A percentile compares a stretch with the other conserved stretches of the same genome.
Conservation (phyloP, 164 flowering plant species). For the Aristolochia californica region DNA sequence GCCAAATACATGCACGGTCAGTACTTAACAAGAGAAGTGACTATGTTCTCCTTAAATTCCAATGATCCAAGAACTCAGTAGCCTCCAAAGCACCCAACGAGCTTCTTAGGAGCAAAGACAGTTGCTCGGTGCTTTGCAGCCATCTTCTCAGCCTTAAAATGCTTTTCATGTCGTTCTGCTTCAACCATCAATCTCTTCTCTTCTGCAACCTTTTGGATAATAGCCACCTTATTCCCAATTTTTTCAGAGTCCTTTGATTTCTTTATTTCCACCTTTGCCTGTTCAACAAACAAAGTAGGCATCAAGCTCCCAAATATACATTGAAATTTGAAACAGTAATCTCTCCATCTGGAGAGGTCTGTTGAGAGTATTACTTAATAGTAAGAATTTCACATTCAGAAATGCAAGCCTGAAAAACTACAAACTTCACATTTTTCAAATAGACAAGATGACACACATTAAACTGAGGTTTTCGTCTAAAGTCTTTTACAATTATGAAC, state of each 20-base stretch:
- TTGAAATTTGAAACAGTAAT: too few species aligned
- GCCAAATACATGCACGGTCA: too few species aligned
- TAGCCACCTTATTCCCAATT: background rate
- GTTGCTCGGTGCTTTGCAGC: constrained; percentile 1
- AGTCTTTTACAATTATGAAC: too few species aligned
- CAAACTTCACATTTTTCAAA: too few species aligned
- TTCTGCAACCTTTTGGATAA: background rate
- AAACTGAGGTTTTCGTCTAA: too few species aligned
- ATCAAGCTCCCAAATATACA: too few species aligned
- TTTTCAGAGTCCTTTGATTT: background rate
- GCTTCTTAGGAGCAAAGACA: background rate
- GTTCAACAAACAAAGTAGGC: background rate
- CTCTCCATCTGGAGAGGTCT: too few species aligned
- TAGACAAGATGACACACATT: too few species aligned
- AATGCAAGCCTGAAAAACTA: too few species aligned
- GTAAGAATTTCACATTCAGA: too few species aligned
- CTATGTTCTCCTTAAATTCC: background rate
- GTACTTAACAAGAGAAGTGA: too few species aligned
- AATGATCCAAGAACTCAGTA: background rate
- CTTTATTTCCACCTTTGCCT: background rate
- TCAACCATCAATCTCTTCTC: constrained; percentile 4
- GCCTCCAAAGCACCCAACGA: constrained; percentile 1
- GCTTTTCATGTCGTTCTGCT: constrained; percentile 1
- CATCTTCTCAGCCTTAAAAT: constrained; percentile 3
- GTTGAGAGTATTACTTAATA: too few species aligned